These are phyloP conservation scores for Acrocalymma vagum DNA, from an alignment of 2,329 filamentous ascomycete species.

Conservation along the genomic window DNA sequence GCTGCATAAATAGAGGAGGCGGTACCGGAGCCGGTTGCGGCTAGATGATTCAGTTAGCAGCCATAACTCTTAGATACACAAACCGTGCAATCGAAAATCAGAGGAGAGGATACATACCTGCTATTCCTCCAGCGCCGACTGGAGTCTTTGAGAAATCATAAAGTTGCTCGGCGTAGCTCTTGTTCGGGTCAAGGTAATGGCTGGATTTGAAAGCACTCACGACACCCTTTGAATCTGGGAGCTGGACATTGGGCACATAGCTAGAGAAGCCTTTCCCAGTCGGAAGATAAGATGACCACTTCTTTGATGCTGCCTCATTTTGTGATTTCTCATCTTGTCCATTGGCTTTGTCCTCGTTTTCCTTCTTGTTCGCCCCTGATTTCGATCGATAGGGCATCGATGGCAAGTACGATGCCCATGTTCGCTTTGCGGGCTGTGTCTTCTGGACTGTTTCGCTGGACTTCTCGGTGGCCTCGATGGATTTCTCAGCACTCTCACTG, in stretches of 20 bases:
- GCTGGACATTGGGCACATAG: constrained; percentile 53
- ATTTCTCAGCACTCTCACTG: constrained; percentile 38
- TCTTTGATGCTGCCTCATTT: constrained; percentile 46
- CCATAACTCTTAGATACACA: background rate
- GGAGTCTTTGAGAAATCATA: constrained; percentile 61
- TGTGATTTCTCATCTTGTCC: constrained; percentile 39
- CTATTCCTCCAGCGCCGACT: constrained; percentile 56
- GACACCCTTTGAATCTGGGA: constrained; percentile 48
- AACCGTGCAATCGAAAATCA: background rate
- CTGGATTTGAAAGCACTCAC: constrained; percentile 55
- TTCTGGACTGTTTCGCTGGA: constrained; percentile 14
- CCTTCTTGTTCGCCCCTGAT: constrained; percentile 22
- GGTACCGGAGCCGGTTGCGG: constrained; percentile 56
- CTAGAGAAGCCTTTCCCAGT: constrained; percentile 57
- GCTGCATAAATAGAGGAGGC: constrained; percentile 58
- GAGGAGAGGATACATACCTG: constrained; percentile 37
- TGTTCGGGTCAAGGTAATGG: constrained; percentile 56
- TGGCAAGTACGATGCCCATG: constrained; percentile 50
- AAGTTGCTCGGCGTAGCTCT: constrained; percentile 59
- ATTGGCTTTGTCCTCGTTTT: constrained; percentile 28
- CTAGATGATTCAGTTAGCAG: constrained; percentile 26
- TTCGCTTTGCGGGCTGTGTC: constrained; percentile 33
- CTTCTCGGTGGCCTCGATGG: background rate
- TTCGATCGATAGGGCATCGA: constrained; percentile 48
- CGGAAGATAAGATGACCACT: constrained; percentile 58